phyloP scores from a whole-genome alignment of 352 stramenopile species.

The Phytophthora pini region DNA sequence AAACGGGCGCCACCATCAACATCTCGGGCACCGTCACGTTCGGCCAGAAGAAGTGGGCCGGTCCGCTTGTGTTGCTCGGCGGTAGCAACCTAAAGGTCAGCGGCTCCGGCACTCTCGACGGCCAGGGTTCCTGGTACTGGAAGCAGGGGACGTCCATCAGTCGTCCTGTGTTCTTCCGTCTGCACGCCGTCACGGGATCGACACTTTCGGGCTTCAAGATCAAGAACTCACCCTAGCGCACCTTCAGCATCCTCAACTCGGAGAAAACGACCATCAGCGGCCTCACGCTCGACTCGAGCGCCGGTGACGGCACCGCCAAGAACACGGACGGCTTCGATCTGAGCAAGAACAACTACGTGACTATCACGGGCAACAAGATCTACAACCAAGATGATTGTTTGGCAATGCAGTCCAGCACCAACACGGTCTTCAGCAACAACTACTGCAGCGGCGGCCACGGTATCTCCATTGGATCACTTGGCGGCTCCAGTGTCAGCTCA shows the following conservation, averaged over 20 bases:
- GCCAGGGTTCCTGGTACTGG: constrained; percentile 51
- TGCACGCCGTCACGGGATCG: constrained; percentile 26
- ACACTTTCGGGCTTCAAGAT: constrained; percentile 38
- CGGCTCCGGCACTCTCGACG: constrained; percentile 40
- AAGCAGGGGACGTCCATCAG: constrained; percentile 37
- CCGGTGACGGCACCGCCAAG: constrained; percentile 7
- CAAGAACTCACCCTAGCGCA: constrained; percentile 36
- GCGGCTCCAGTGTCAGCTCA: constrained; percentile 7
- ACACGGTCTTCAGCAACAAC: constrained; percentile 27
- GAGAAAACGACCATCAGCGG: constrained; percentile 31
- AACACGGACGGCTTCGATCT: constrained; percentile 25
- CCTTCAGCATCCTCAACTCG: constrained; percentile 41
- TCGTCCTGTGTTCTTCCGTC: constrained; percentile 44
- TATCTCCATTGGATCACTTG: constrained; percentile 33
- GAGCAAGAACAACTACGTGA: constrained; percentile 30
- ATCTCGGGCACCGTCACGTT: constrained; percentile 48
- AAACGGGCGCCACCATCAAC: constrained; percentile 34
- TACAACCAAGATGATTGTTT: constrained; percentile 41
- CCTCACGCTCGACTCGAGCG: constrained; percentile 23
- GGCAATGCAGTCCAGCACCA: constrained; percentile 27
- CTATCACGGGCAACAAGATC: constrained; percentile 39
- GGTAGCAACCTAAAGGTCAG: constrained; percentile 35
- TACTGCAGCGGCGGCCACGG: constrained; percentile 31
- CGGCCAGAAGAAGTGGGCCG: constrained; percentile 38
- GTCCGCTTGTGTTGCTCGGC: constrained; percentile 40